Evolutionary conservation across 306 rosid genomes (phyloP).

Genomic region (Cicer arietinum): DNA sequence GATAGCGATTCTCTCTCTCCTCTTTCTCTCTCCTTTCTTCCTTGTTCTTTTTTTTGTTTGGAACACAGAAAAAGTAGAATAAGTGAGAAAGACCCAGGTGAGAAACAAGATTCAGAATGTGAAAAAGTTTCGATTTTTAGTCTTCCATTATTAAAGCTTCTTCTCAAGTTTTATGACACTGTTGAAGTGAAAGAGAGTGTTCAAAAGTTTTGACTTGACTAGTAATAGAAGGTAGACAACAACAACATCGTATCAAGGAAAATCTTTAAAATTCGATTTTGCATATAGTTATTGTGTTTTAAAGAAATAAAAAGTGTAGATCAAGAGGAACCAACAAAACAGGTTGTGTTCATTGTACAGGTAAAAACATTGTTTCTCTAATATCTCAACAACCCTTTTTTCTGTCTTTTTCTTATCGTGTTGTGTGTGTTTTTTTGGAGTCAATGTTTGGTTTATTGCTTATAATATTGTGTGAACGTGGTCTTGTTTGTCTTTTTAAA

Average conservation of each 20-base stretch:
- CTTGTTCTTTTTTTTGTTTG: background rate
- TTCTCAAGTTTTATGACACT: background rate
- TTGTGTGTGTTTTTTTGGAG: slow-evolving; percentile 57
- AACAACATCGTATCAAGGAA: slow-evolving; percentile 71
- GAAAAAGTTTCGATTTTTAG: background rate
- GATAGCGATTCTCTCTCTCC: slow-evolving; percentile 59
- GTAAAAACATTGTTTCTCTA: slow-evolving; percentile 52
- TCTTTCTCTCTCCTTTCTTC: background rate
- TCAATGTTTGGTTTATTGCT: slow-evolving; percentile 58
- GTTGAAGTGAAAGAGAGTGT: slow-evolving; percentile 41
- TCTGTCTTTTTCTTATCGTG: slow-evolving; percentile 51
- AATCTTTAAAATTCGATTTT: slow-evolving; percentile 72
- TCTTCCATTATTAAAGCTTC: slow-evolving; percentile 8
- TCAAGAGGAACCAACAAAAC: slow-evolving; percentile 44
- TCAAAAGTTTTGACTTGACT: slow-evolving; percentile 35
- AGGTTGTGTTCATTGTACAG: slow-evolving; percentile 55
- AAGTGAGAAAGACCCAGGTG: slow-evolving; percentile 31
- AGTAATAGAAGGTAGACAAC: slow-evolving; percentile 61
- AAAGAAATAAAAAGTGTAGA: slow-evolving; percentile 29
- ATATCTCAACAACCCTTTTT: slow-evolving; percentile 36
- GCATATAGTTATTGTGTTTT: slow-evolving; percentile 30
- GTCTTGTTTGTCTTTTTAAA: slow-evolving; percentile 66
- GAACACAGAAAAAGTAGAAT: background rate
- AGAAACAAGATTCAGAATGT: slow-evolving; percentile 23
- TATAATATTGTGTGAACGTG: slow-evolving; percentile 74